Evolutionary conservation across 805 yeast genomes (phyloP).

Genomic region (Metschnikowia kunwiensis): DNA sequence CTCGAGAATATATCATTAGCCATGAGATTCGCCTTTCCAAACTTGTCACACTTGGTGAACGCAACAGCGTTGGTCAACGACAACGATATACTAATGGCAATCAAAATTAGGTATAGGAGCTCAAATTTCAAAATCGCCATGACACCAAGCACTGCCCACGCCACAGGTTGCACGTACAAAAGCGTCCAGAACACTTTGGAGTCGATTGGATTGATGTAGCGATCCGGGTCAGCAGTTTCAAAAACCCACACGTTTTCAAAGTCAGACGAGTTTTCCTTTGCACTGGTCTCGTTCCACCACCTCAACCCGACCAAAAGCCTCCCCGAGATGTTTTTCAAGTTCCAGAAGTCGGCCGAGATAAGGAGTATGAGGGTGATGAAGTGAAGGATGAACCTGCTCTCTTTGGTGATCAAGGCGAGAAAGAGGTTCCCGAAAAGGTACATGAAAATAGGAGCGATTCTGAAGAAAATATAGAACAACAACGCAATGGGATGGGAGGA

Average conservation of each 20-base stretch:
- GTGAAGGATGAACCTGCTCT: constrained; percentile 56
- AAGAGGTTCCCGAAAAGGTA: constrained; percentile 72
- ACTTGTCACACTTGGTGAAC: constrained; percentile 87
- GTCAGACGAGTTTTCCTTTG: constrained; percentile 39
- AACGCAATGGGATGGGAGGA: constrained; percentile 85
- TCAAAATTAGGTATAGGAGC: constrained; percentile 61
- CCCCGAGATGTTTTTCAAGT: constrained; percentile 87
- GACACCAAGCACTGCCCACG: constrained; percentile 73
- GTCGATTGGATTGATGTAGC: constrained; percentile 85
- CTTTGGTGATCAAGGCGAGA: constrained; percentile 40
- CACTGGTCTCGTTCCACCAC: constrained; percentile 88
- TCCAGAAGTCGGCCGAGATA: constrained; percentile 90
- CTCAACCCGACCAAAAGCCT: constrained; percentile 84
- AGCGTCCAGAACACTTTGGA: constrained; percentile 85
- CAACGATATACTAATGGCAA: constrained; percentile 64
- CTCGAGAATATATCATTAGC: constrained; percentile 57
- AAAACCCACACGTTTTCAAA: constrained; percentile 78
- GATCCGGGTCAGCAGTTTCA: constrained; percentile 72
- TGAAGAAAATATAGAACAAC: constrained; percentile 56
- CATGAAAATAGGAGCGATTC: constrained; percentile 59
- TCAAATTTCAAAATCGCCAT: constrained; percentile 77
- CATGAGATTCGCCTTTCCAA: constrained; percentile 74
- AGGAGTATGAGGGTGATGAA: constrained; percentile 76
- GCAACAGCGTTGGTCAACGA: constrained; percentile 85
- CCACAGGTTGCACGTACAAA: constrained; percentile 67